Conservation (phyloP, 768 basidiomycete species). For the Lactarius tabidus region DNA sequence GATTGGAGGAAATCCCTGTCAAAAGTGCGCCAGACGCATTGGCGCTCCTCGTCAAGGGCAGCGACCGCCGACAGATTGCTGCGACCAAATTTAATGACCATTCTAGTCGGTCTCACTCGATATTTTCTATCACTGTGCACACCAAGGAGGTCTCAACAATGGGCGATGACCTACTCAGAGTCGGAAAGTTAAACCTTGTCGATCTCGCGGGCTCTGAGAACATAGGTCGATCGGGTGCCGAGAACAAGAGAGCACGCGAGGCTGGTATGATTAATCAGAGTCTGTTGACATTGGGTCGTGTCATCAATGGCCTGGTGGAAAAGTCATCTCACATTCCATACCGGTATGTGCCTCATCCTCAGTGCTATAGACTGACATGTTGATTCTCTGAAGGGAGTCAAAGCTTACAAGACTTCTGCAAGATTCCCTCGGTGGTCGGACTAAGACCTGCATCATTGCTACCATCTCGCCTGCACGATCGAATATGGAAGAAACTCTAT, state of each 20-base stretch:
- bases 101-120: conserved; percentile 94
- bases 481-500: conserved; percentile 95
- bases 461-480: conserved; percentile 92
- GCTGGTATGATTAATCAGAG: conserved; percentile 99
- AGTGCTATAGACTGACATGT: not conserved
- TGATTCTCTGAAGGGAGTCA: conserved; percentile 61
- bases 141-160: conserved; percentile 73
- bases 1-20: conserved; percentile 85
- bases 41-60: conserved; percentile 81
- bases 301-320: conserved; percentile 95
- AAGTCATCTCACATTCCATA: conserved; percentile 91
- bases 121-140: conserved; percentile 95
- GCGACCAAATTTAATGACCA: conserved; percentile 98
- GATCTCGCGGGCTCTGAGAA: conserved; percentile 98
- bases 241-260: conserved; percentile 90
- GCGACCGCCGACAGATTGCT: conserved; percentile 86
- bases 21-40: conserved; percentile 81
- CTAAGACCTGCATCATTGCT: conserved; percentile 97
- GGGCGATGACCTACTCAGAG: conserved; percentile 85
- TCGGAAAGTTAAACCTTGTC: conserved; percentile 95
- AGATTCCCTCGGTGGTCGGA: conserved; percentile 97
- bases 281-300: conserved; percentile 91
- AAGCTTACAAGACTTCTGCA: conserved; percentile 96
- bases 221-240: conserved; percentile 92
- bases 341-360: conserved; percentile 47